Evolutionary conservation across 768 basidiomycete genomes (phyloP), one percentile per base, ranked within the genome.

Genomic region (Boletus reticuloceps): DNA sequence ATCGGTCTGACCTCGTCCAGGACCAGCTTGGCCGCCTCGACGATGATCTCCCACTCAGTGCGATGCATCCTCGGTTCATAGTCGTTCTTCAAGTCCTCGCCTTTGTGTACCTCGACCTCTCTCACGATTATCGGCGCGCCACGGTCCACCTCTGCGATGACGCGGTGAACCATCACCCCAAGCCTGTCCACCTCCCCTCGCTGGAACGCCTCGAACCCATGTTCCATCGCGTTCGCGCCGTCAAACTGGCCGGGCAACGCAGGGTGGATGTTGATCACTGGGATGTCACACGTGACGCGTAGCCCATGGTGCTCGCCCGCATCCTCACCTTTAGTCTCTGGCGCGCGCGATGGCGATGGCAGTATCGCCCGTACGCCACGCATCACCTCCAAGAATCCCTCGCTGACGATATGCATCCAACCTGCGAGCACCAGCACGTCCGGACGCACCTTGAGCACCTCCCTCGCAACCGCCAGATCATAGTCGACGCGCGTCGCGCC

Each of bases 361-460:
- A n/a, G 29, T 9, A 29, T 27, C 8, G 27, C 64, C 8, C 81
- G 81, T 3, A 47, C 79, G 75, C 48, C 57, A 2, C 61, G 55
- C 66, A 91, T 68, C 32, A 84, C 77, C 20, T 91, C 82, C 55
- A 98, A 71, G 70, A 98, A 98, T 0, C 74, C 75, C 50, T 91
- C 86, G 54, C 87, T 85, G 55, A 98, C 79, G 64, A 98, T 92
- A 65, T 98, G 94, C 96, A 99, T 98, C 93, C 94, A 99, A 0
- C 97, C 97, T 0, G 96, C 97, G 16, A 98, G 79, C 8, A 98
- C 90, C 47, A 98, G 82, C 27, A 96, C 69, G 71, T 98, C 91
- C 0, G 96, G 96, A 32, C 75, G 72, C 19, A 76, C 81, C 25
- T 72, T 67, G 6, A 89, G 64, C 5, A 93, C 84, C 50, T 84